phyloP scores from a whole-genome alignment of 306 rosid species.

The Quercus alba region DNA sequence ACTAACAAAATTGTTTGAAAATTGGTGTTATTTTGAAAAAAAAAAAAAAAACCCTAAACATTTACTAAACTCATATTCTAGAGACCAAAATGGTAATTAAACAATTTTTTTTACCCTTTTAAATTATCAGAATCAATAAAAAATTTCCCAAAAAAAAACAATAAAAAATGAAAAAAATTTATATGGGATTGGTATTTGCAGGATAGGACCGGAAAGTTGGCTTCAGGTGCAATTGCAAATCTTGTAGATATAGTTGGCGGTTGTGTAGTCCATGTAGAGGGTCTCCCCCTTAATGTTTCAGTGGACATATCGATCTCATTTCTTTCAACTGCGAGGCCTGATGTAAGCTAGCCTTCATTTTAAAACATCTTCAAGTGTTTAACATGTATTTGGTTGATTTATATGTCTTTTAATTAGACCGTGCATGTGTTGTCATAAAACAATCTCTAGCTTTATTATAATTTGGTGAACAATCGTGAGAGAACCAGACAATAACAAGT shows the following conservation, averaged over 20 bases:
- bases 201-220: constrained; percentile 70
- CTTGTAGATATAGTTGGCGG: constrained; percentile 77
- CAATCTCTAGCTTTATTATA: not conserved
- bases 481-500: no score
- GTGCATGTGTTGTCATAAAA: not conserved
- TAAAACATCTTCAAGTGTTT: not conserved
- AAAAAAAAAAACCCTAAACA: no score
- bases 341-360: constrained; percentile 41
- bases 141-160: not conserved
- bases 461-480: no score
- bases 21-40: no score
- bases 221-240: constrained; percentile 68
- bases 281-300: constrained; percentile 74
- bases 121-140: not conserved
- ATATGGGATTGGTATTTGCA: constrained; percentile 19
- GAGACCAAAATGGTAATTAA: no score
- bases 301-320: constrained; percentile 87
- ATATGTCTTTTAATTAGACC: constrained; percentile 2
- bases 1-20: no score
- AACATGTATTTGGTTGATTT: not conserved
- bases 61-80: no score
- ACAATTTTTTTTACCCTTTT: no score
- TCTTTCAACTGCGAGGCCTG: constrained; percentile 50
- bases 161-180: not conserved
- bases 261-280: constrained; percentile 51